Conservation (phyloP, 2,329 filamentous ascomycete genomes). For the Aspergillus ochraceus region DNA sequence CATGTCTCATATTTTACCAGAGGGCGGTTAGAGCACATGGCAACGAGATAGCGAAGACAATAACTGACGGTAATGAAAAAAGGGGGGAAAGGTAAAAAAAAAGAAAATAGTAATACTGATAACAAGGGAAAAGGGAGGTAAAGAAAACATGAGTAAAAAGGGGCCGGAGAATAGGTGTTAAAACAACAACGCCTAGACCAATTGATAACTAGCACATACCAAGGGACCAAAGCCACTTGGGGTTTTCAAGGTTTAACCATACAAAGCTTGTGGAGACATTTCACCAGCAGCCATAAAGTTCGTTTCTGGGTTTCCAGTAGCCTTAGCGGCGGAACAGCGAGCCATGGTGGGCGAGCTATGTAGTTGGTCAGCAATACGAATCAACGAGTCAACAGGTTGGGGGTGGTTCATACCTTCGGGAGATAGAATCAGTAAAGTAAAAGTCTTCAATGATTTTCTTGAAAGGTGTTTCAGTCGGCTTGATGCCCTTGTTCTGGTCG, state of each 20-base stretch:
- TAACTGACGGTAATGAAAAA: neutral
- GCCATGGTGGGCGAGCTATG: constrained; percentile 94
- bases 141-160: constrained; percentile 2
- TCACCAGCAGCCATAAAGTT: constrained; percentile 75
- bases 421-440: constrained; percentile 97
- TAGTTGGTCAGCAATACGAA: constrained; percentile 14
- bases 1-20: constrained; percentile 25
- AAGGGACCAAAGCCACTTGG: constrained; percentile 15
- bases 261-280: constrained; percentile 42
- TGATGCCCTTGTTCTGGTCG: constrained; percentile 89
- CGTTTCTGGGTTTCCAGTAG: constrained; percentile 72
- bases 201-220: constrained; percentile 28
- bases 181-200: constrained; percentile 38
- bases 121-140: constrained; percentile 14
- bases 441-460: constrained; percentile 92
- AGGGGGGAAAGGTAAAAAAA: constrained; percentile 9
- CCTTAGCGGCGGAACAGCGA: constrained; percentile 91
- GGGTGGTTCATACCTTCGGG: constrained; percentile 71
- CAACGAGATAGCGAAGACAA: constrained; percentile 22
- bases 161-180: constrained; percentile 30
- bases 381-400: neutral
- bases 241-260: constrained; percentile 30
- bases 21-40: constrained; percentile 22
- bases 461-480: constrained; percentile 70
- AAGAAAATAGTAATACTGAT: constrained; percentile 21